Conservation (phyloP, 306 rosid species). For the Quillaja saponaria region DNA sequence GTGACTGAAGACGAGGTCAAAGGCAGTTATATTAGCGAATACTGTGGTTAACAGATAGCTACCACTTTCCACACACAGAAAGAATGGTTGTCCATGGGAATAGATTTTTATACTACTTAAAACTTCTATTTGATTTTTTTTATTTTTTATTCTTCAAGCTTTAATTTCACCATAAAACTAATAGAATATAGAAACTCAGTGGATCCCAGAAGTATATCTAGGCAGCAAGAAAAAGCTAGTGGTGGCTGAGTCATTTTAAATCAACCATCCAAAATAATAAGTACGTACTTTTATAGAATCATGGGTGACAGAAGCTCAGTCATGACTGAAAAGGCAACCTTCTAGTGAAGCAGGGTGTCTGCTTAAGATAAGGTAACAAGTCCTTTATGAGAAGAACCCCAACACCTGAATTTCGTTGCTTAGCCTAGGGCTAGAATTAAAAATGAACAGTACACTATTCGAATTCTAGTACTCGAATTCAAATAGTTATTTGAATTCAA, state of each 20-base stretch:
- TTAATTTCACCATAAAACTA: neutral
- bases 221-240: conserved; percentile 21
- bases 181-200: conserved; percentile 7
- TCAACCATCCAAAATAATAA: neutral
- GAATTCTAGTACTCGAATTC: too few relatives aligned
- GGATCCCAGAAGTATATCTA: conserved; percentile 1
- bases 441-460: too few relatives aligned
- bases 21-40: conserved; percentile 24
- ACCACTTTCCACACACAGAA: conserved; percentile 32
- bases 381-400: too few relatives aligned
- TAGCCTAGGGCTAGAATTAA: too few relatives aligned
- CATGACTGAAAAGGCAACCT: conserved; percentile 8
- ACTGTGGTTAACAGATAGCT: conserved; percentile 28
- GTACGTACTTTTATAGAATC: neutral
- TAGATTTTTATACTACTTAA: conserved; percentile 5
- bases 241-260: neutral
- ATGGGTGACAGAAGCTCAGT: neutral
- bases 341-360: conserved; percentile 1
- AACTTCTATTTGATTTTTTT: neutral
- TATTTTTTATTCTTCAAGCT: too few relatives aligned
- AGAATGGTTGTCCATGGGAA: neutral
- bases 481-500: too few relatives aligned
- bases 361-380: neutral
- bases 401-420: too few relatives aligned
- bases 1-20: conserved; percentile 45